Conservation (phyloP, 225 moss, liverwort and hornwort genomes). For the Ulota crispa region DNA sequence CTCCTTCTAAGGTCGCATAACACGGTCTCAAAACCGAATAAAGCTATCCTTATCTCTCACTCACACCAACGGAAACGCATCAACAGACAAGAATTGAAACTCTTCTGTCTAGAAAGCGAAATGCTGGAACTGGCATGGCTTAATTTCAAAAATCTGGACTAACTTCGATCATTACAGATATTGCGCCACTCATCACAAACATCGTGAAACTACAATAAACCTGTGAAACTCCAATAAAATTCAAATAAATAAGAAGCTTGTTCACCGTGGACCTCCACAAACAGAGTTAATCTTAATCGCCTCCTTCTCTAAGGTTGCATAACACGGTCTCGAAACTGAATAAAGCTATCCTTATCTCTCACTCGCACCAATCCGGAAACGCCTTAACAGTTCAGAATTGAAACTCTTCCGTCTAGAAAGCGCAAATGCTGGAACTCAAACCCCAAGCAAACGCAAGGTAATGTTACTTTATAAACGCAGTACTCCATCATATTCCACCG, state of each 20-base stretch:
- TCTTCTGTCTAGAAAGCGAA: constrained; percentile 18
- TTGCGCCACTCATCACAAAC: constrained; percentile 10
- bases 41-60: constrained; percentile 2
- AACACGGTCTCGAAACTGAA: neutral
- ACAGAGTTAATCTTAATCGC: neutral
- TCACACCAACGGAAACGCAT: neutral
- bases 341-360: constrained; percentile 2
- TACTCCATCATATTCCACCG: neutral
- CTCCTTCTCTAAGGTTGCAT: neutral
- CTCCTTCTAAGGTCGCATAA: neutral
- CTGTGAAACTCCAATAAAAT: too few species aligned
- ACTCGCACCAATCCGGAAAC: neutral
- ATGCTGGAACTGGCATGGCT: constrained; percentile 16
- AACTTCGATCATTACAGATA: neutral
- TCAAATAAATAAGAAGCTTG: neutral
- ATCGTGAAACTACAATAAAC: neutral
- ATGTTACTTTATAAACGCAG: neutral
- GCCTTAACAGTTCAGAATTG: constrained; percentile 6
- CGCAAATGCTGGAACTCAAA: constrained; percentile 35
- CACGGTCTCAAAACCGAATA: neutral
- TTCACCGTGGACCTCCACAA: neutral
- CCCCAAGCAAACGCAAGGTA: constrained; percentile 18
- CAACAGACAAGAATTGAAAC: constrained; percentile 1
- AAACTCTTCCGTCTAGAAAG: constrained; percentile 1
- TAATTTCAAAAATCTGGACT: neutral